Conservation (phyloP, 768 basidiomycete genomes). For the Suillus bovinus region DNA sequence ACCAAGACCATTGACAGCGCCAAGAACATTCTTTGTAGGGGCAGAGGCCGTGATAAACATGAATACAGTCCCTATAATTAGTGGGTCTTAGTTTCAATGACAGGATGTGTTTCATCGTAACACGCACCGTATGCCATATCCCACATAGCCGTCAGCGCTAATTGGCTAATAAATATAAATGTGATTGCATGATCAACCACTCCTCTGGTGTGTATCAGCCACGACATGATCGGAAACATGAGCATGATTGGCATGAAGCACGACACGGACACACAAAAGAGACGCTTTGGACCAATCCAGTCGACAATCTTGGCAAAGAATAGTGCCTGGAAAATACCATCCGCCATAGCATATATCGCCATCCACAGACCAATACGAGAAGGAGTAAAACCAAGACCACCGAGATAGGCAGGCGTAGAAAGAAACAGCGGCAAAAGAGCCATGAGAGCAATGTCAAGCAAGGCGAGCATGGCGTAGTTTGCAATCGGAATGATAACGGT, state of each 20-base stretch:
- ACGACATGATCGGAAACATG: conserved; percentile 24
- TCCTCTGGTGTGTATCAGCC: conserved; percentile 38
- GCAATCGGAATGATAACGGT: conserved; percentile 25
- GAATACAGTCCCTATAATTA: conserved; percentile 56
- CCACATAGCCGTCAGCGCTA: conserved; percentile 45
- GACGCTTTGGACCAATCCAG: conserved; percentile 22
- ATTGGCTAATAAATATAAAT: conserved; percentile 46
- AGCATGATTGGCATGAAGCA: conserved; percentile 22
- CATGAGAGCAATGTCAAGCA: conserved; percentile 26
- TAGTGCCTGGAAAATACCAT: conserved; percentile 25
- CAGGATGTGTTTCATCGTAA: background rate
- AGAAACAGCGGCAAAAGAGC: conserved; percentile 32
- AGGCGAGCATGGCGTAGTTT: conserved; percentile 33
- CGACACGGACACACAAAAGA: conserved; percentile 23
- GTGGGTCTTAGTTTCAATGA: background rate
- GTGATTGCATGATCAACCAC: conserved; percentile 48
- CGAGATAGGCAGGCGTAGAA: conserved; percentile 23
- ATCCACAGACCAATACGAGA: conserved; percentile 28
- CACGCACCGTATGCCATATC: conserved; percentile 59
- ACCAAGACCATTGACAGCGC: conserved; percentile 62
- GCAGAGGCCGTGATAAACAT: conserved; percentile 62
- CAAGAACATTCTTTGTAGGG: conserved; percentile 51
- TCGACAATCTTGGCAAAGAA: conserved; percentile 25
- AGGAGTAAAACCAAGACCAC: conserved; percentile 29
- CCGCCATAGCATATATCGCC: conserved; percentile 22